Base-by-base conservation (phyloP, 805 yeast genomes). In the Lipomyces yamanashiensis region DNA sequence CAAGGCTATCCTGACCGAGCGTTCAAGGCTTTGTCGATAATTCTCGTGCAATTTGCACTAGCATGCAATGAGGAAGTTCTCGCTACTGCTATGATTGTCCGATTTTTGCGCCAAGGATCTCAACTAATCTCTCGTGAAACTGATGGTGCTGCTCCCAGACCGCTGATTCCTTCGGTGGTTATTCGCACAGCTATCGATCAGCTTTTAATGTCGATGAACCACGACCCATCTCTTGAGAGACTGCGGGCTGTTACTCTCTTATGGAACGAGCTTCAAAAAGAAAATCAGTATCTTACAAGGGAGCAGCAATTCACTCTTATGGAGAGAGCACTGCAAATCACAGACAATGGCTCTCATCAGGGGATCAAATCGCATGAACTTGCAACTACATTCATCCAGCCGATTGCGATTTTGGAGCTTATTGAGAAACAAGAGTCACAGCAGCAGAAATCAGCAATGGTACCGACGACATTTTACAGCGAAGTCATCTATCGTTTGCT, bases 31-130 rank as follows among this genome's bases (percentile, higher is more conserved):
- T 21, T 52, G 47, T 33, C 56, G 21, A 36, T 54, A 15, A 7
- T 58, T 0, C 43, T 58, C n/a, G 56, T 62, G 13, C 62, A 62
- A 12, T 53, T 62, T 10, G 66, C 66, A 19, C 44, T 62, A 13
- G 62, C 51, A 13, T 53, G 54, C 36, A 45, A 54, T n/a, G 34
- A 50, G 8, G 62, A 62, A 12, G 33, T 49, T 15, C 13, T 21
- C 19, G 66, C 66, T 21, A 58, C 59, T 2, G 54, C 59, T 10
- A 54, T 62, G 51, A 19, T 50, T 17, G 41, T 58, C 28, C 55
- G 61, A 6, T 23, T 62, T 10, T 7, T 48, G 8, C 40, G 51
- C 7, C 50, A 48, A 12, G 44, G 50, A 4, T 9, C 40, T 7
- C n/a, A 15, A 17, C 23, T 48, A 1, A 43, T 28, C 15, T 19